phyloP scores from a whole-genome alignment of 345 rosid genomes.

The Syzygium grande region DNA sequence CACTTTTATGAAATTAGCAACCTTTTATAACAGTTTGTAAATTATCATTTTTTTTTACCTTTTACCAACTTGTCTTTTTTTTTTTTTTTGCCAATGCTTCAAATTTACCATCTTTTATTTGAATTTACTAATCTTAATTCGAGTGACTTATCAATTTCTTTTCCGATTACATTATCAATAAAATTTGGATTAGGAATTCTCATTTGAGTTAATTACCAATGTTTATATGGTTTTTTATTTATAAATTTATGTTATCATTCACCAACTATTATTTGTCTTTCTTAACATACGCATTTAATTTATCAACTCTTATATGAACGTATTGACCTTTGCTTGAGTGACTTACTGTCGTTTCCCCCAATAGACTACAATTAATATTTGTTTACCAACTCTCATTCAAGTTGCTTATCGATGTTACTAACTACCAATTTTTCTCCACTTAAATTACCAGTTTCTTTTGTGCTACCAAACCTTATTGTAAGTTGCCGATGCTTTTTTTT shows the following conservation, averaged over 20 bases:
- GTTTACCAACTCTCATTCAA: neutral
- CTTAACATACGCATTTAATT: neutral
- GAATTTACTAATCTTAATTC: neutral
- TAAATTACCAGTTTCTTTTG: neutral
- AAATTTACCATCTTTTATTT: neutral
- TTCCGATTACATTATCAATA: neutral
- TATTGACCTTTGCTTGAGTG: neutral
- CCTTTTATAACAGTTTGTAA: neutral
- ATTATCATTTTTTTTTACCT: neutral
- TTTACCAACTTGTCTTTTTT: neutral
- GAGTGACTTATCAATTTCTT: neutral
- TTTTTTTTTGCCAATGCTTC: neutral
- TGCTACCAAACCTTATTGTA: neutral
- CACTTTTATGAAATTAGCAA: neutral
- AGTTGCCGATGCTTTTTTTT: neutral
- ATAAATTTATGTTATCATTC: neutral
- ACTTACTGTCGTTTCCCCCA: neutral
- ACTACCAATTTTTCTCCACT: neutral
- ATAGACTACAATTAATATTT: accelerated
- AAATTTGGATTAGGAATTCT: neutral
- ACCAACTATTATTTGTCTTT: neutral
- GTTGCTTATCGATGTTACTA: neutral
- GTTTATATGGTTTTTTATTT: neutral
- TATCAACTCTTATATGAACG: neutral
- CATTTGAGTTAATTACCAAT: neutral